Evolutionary conservation across 257 asterid genomes (phyloP), one percentile per base, ranked within the genome.

Genomic region (Lycium ferocissimum): DNA sequence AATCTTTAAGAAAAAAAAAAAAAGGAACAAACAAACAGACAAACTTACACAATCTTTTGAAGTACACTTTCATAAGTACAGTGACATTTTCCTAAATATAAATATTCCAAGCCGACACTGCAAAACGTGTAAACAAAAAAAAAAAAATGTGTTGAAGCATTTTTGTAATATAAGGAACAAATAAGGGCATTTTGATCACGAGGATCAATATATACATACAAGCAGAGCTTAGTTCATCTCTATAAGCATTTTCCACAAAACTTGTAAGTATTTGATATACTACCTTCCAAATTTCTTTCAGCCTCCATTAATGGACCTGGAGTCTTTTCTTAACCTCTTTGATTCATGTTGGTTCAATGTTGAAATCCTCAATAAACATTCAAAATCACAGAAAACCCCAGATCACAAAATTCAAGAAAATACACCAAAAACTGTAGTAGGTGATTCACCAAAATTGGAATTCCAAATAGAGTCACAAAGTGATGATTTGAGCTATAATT

Each of bases 311-410:
- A 90, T 90, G 94, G 91, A 92, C 65, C 86, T 87, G 10, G 91
- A 90, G 43, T 90, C 84, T 17, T 43, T 91, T 33, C 82, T 91
- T 38, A 72, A 71, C 65, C 92, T 88, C 80, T 84, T 91, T 35
- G 91, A 91, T 81, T 81, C 85, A 1, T 81, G 58, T 70, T 90
- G 97, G 97, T 92, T 88, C 78, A 53, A 61, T 20, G 82, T n/a
- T 20, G 82, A 62, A 35, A 82, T 89, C 65, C 84, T 91, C 87
- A 63, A 26, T 20, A 67, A 63, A 17, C 69, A 65, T 57, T 37
- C 87, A 4, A 66, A 35, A 12, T 76, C 82, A 1, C 33, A 73
- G 49, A 22, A 56, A 86, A 51, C 0, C 67, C 65, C 63, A 20
- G 83, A 56, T 18, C 18, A 61, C 8, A 65, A 38, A 53, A 72